Conservation (phyloP, 768 basidiomycete genomes). For the Phanerodontia chrysosporium region DNA sequence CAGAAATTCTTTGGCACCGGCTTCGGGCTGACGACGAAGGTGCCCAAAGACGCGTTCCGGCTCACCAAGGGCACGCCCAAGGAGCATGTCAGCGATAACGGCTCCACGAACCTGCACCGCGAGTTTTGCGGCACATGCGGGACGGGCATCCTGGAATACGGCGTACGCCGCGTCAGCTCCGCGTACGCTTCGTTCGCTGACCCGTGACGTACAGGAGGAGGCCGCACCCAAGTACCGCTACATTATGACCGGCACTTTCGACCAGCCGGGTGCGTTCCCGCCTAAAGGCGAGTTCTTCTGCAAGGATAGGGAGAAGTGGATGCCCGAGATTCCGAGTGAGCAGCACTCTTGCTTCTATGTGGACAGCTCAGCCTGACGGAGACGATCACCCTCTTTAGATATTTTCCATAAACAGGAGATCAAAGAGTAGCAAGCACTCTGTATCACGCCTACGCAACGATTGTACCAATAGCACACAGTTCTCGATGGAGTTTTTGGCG, state of each 20-base stretch:
- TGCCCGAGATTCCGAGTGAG: conserved; percentile 18
- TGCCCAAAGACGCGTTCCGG: conserved; percentile 13
- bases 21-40: conserved; percentile 19
- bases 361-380: background rate
- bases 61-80: conserved; percentile 10
- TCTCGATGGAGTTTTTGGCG: too few species aligned
- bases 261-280: conserved; percentile 16
- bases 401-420: conserved; percentile 12
- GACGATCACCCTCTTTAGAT: background rate
- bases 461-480: too few species aligned
- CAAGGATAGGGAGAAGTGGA: conserved; percentile 15
- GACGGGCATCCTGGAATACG: conserved; percentile 18
- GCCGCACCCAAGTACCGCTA: conserved; percentile 8
- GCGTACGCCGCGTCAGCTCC: conserved; percentile 2
- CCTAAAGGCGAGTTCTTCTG: conserved; percentile 21
- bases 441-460: background rate
- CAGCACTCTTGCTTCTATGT: background rate
- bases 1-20: conserved; percentile 16
- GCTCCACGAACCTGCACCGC: conserved; percentile 13
- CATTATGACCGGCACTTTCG: conserved; percentile 16
- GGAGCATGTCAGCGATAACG: conserved; percentile 19
- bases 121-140: conserved; percentile 20
- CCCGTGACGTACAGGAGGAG: conserved; percentile 1
- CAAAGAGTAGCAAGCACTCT: background rate
- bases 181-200: background rate